Evolutionary conservation across 2,329 filamentous ascomycete species (phyloP).

Genomic region (Lecanosticta acicola): DNA sequence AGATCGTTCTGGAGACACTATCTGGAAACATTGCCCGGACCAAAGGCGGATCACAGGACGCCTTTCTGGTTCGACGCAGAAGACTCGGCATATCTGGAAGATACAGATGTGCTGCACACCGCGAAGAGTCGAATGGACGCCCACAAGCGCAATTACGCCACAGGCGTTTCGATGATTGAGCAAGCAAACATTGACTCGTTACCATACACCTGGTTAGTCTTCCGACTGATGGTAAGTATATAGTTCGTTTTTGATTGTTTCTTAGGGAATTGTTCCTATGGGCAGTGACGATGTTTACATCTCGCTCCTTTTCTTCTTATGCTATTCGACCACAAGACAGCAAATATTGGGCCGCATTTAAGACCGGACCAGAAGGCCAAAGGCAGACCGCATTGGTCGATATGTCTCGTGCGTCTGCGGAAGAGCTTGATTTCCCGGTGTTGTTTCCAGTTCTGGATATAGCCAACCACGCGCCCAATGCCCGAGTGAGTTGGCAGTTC

Average conservation of each 20-base stretch:
- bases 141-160: conserved; percentile 36
- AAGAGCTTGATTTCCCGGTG: conserved; percentile 37
- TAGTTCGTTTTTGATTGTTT: conserved; percentile 16
- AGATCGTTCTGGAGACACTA: conserved; percentile 36
- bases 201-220: conserved; percentile 40
- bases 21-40: conserved; percentile 31
- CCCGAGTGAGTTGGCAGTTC: conserved; percentile 46
- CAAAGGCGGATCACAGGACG: conserved; percentile 28
- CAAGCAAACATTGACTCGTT: conserved; percentile 28
- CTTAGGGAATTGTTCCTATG: conserved; percentile 45
- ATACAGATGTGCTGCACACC: conserved; percentile 33
- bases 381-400: conserved; percentile 33
- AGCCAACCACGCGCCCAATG: conserved; percentile 44
- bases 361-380: conserved; percentile 23
- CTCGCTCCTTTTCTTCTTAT: conserved; percentile 46
- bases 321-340: conserved; percentile 30
- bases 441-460: conserved; percentile 48
- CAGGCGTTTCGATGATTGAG: conserved; percentile 30
- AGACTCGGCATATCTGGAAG: conserved; percentile 31
- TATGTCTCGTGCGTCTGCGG: conserved; percentile 29
- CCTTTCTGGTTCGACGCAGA: conserved; percentile 33
- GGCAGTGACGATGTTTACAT: conserved; percentile 49
- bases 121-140: conserved; percentile 27
- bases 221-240: conserved; percentile 22
- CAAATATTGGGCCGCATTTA: conserved; percentile 35